Conservation (phyloP, 192 early-diverging fungal genomes). For the Entomortierella parvispora region DNA sequence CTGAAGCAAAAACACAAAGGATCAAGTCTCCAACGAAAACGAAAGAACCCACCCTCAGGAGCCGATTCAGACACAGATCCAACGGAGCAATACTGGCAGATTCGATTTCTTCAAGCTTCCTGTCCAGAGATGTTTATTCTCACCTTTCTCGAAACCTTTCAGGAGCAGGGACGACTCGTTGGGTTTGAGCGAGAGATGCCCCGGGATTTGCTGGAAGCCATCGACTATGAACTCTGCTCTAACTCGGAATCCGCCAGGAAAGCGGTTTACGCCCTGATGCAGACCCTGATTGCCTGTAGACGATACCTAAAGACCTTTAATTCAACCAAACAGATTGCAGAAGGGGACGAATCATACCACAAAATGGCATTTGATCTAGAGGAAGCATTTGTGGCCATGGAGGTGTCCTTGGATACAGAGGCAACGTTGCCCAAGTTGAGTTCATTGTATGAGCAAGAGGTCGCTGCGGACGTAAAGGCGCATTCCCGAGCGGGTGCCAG, state of each 20-base stretch:
- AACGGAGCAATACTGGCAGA: constrained; percentile 23
- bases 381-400: constrained; percentile 20
- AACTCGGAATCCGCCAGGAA: neutral
- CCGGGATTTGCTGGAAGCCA: constrained; percentile 9
- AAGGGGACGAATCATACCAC: neutral
- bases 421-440: constrained; percentile 17
- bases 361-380: constrained; percentile 10
- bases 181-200: constrained; percentile 35
- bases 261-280: constrained; percentile 24
- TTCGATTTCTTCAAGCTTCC: constrained; percentile 26
- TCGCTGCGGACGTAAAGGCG: constrained; percentile 23
- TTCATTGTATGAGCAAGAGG: constrained; percentile 13
- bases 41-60: neutral
- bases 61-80: no score
- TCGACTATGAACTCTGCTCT: constrained; percentile 37
- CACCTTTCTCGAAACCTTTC: constrained; percentile 21
- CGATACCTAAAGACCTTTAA: constrained; percentile 14
- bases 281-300: constrained; percentile 22
- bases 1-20: neutral
- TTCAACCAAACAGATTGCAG: neutral
- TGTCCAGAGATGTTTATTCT: constrained; percentile 30
- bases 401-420: constrained; percentile 29
- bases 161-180: constrained; percentile 12
- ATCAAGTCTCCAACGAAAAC: neutral
- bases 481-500: constrained; percentile 5